Evolutionary conservation across 192 early-diverging fungal species (phyloP), one percentile per base, ranked within the genome.

Genomic region (Coemansia sp.): DNA sequence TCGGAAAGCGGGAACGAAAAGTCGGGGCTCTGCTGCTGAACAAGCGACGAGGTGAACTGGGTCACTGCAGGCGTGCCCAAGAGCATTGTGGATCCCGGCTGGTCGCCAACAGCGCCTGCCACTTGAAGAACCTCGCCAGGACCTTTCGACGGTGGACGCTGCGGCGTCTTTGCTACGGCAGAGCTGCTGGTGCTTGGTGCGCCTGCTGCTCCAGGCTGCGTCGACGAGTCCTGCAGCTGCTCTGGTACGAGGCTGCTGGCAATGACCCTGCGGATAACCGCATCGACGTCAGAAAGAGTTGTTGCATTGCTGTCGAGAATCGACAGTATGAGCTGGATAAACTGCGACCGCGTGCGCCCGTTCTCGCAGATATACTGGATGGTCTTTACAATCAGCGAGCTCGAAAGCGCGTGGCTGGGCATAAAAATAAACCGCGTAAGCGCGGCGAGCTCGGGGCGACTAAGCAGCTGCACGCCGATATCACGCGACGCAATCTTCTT

Each of bases 351-450:
- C 2, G 94, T 92, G 58, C 88, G 90, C 39, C 86, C 89, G 70
- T 97, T 97, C 72, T 96, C 94, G 70, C 93, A 93, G 3, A 99
- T 83, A 40, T 66, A 75, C 66, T 75, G 78, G 63, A 81, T 66
- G 25, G 70, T 71, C 63, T 66, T 67, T 21, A 40, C 37, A 15
- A 75, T 64, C 66, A 75, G 66, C 23, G 78, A 40, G 63, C 93
- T 93, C 7, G 89, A 78, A 39, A 96, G 71, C 10, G 90, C 84
- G 6, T 90, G 87, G 75, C 91, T 92, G 28, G 94, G 94, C 37
- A 96, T 61, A 68, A 96, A 97, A 53, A 96, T 84, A 20, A 99
- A 84, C 23, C 95, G 86, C 23, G 94, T 79, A 48, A 99, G 85
- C 3, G 90, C 93, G 16, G 90, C 86, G 23, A 99, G 63, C 35